Conservation (phyloP, 768 basidiomycete species). For the Suillus fuscotomentosus region DNA sequence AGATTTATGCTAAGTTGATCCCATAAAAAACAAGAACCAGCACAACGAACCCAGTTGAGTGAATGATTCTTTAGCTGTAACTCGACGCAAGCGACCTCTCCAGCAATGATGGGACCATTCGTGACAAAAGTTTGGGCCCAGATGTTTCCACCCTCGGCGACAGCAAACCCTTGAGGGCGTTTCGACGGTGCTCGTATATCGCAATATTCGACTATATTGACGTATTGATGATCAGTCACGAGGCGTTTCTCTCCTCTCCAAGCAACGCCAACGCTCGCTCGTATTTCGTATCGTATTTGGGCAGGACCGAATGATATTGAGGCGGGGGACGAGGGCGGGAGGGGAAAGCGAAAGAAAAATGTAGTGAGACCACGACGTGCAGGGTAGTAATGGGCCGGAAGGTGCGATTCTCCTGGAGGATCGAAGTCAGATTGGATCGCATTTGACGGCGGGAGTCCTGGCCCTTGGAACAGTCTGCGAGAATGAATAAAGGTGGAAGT, state of each 20-base stretch:
- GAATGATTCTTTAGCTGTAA: constrained; percentile 84
- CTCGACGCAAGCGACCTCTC: constrained; percentile 70
- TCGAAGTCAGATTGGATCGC: constrained; percentile 60
- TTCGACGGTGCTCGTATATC: constrained; percentile 36
- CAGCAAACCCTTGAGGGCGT: constrained; percentile 54
- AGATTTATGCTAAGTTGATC: background rate
- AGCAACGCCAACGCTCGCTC: constrained; percentile 66
- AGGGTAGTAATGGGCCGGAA: constrained; percentile 66
- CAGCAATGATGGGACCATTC: constrained; percentile 62
- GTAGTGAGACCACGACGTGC: constrained; percentile 77
- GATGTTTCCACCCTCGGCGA: constrained; percentile 79
- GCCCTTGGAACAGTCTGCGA: constrained; percentile 75
- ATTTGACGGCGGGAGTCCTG: constrained; percentile 80
- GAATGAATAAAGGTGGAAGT: constrained; percentile 74
- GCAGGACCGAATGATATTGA: constrained; percentile 73
- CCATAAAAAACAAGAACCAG: constrained; percentile 1
- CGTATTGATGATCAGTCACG: constrained; percentile 58
- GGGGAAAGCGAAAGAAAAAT: constrained; percentile 76
- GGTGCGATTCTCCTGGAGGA: constrained; percentile 52
- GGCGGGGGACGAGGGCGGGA: constrained; percentile 66
- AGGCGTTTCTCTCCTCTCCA: constrained; percentile 76
- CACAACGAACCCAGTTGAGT: constrained; percentile 58
- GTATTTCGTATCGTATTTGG: constrained; percentile 67
- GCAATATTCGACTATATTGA: constrained; percentile 63
- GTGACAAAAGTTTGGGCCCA: constrained; percentile 71